Evolutionary conservation across 306 rosid genomes (phyloP), one percentile per base, ranked within the genome.

Genomic region (Benincasa hispida): DNA sequence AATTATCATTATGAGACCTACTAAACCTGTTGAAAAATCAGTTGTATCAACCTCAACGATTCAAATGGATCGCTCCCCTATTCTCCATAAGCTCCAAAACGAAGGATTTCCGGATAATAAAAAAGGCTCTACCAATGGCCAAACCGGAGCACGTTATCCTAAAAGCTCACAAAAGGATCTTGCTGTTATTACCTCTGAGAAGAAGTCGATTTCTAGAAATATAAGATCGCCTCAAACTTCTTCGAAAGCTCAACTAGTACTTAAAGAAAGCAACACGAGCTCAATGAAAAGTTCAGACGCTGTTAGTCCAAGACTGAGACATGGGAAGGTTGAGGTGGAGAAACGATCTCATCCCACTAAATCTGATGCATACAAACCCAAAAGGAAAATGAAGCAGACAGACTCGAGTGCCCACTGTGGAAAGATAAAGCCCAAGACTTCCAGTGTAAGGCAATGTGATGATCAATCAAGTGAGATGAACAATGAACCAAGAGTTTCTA

Each of bases 1-100:
- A 3, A 91, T 91, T 68, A 93, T 93, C 83, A 87, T 93, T 82
- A 91, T 93, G 89, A 91, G 89, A 80, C 98, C 98, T 15, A 90
- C 96, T 51, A 93, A 87, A 76, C 86, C 85, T 60, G 84, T 91
- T 74, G 92, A 88, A 76, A 88, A 84, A 68, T 83, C 91, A 21
- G 83, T 81, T 53, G 77, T 86, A 70, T 77, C 90, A 56, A 22
- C 89, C 81, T 83, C 93, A 45, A 81, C 70, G 53, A 86, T 87
- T 83, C 86, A 89, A 60, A 51, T 82, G 3, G 89, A 85, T 35
- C 78, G 79, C 59, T 58, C 83, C 58, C 83, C 93, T 54, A 69
- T 82, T 69, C 77, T 81, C 28, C 83, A 68, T 67, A 84, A 76
- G 78, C 76, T 75, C 25, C 90, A 76, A 30, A 79, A 76, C 58